Base-by-base conservation (phyloP, 352 stramenopile genomes). In the Phytophthora crassamura region DNA sequence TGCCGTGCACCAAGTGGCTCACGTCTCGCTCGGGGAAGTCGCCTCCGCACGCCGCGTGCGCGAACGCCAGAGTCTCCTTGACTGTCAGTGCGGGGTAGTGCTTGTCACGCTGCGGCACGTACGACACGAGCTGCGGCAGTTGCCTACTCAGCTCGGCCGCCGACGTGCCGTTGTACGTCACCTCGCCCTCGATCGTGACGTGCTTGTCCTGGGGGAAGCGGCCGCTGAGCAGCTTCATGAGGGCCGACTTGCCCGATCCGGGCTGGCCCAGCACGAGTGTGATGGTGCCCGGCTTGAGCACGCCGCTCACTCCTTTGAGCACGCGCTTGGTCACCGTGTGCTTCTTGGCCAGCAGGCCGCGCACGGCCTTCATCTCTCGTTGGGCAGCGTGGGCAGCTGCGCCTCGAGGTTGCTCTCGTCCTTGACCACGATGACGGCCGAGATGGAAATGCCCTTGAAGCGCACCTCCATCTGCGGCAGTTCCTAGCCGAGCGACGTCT, bases 381-480 rank as follows among this genome's bases (percentile, higher is more conserved):
- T 79, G 20, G 50, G 42, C 11, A 77, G 59, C 5, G 67, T 77
- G 1, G 72, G 67, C 12, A 80, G 64, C 20, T 62, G 22, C 5
- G 34, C 22, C 34, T 69, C 25, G 35, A 33, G 6, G 12, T 33
- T 38, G 16, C 39, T 51, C 10, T 48, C 41, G 11, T 55, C 28
- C 33, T 54, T 60, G 15, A 80, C 57, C 2, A 57, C 64, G 60
- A 50, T 69, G 15, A 57, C 45, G 7, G 38, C 56, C 18, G 43
- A 56, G 43, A 64, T 34, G 35, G 55, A 64, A 16, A 64, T 22
- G 11, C 49, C 32, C 25, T 51, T 42, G 45, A 64, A 64, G 2
- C 56, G 45, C 38, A 58, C 54, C 45, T 77, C 68, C 59, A 77
- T 72, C 33, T 64, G 66, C 20, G 72, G 67, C 42, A 80, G 69